A percentile compares a stretch with the other conserved stretches of the same genome.
Conservation (phyloP, 2,329 filamentous ascomycete species). For the Cladosporium sp. region DNA sequence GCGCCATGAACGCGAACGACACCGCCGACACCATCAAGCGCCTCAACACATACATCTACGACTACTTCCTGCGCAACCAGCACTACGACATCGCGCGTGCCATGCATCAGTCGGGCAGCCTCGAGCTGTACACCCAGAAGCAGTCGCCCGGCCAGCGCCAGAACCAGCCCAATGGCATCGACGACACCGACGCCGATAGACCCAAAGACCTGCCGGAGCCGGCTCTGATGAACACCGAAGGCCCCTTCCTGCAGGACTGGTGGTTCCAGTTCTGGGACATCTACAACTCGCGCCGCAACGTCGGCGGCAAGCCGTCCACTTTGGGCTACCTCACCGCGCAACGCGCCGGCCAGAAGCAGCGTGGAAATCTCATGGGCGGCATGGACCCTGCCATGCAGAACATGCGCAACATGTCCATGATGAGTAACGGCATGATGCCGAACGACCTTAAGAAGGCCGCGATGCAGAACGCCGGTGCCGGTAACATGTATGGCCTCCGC, state of each 20-base stretch:
- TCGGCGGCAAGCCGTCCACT: slow-evolving; percentile 46
- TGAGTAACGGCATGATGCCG: slow-evolving; percentile 44
- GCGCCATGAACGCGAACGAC: slow-evolving; percentile 14
- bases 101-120: slow-evolving; percentile 49
- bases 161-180: slow-evolving; percentile 52
- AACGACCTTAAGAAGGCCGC: slow-evolving; percentile 35
- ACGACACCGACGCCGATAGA: slow-evolving; percentile 65
- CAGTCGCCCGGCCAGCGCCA: slow-evolving; percentile 56
- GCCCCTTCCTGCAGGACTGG: slow-evolving; percentile 93
- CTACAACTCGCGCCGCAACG: slow-evolving; percentile 69
- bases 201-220: slow-evolving; percentile 75
- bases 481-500: slow-evolving; percentile 19
- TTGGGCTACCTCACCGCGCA: slow-evolving; percentile 47
- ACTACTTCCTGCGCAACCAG: slow-evolving; percentile 79
- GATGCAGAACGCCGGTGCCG: slow-evolving; percentile 17
- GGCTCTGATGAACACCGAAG: slow-evolving; percentile 60
- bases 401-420: slow-evolving; percentile 49
- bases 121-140: slow-evolving; percentile 46
- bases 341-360: slow-evolving; percentile 64
- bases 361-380: slow-evolving; percentile 62
- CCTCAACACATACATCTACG: slow-evolving; percentile 85
- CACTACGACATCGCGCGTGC: slow-evolving; percentile 79
- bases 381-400: slow-evolving; percentile 52
- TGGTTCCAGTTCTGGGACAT: slow-evolving; percentile 98
- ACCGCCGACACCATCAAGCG: slow-evolving; percentile 51